Conservation (phyloP, 2,329 filamentous ascomycete species). For the Talaromyces sp. region DNA sequence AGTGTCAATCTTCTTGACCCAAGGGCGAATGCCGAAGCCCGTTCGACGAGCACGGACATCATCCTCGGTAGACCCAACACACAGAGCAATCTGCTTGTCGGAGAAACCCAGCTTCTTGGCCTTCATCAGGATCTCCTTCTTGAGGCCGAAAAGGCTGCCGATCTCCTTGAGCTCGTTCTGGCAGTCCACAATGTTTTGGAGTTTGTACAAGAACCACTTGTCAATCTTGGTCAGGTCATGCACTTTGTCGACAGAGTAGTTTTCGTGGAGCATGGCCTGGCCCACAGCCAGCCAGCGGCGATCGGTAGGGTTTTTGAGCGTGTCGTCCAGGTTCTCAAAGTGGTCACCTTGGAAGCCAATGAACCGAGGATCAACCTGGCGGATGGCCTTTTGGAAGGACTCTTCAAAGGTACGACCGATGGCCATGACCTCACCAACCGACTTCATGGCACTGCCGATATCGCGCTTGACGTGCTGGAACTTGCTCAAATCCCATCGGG, state of each 20-base stretch:
- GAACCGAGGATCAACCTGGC: constrained; percentile 89
- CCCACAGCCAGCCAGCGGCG: constrained; percentile 96
- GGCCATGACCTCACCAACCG: constrained; percentile 98
- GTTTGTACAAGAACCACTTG: constrained; percentile 98
- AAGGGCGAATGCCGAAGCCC: constrained; percentile 84
- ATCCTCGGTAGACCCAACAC: constrained; percentile 81
- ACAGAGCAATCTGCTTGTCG: constrained; percentile 86
- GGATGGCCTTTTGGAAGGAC: constrained; percentile 97
- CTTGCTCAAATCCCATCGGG: constrained; percentile 96
- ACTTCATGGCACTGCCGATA: constrained; percentile 98
- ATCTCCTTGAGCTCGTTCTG: constrained; percentile 78
- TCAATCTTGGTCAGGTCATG: constrained; percentile 97
- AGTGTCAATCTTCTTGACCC: constrained; percentile 98
- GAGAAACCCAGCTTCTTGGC: constrained; percentile 98
- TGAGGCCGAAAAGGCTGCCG: constrained; percentile 75
- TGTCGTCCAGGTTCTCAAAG: constrained; percentile 87
- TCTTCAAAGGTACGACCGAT: constrained; percentile 98
- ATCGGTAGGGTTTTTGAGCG: constrained; percentile 88
- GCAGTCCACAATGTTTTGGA: constrained; percentile 93
- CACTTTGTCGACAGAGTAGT: constrained; percentile 85
- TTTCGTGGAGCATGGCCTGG: constrained; percentile 95
- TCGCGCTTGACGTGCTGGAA: constrained; percentile 98
- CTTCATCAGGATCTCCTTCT: constrained; percentile 81
- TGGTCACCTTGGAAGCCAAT: constrained; percentile 92
- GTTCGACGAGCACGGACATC: constrained; percentile 80